phyloP scores from a whole-genome alignment of 495 filamentous ascomycete genomes.

The Trichoderma reesei region DNA sequence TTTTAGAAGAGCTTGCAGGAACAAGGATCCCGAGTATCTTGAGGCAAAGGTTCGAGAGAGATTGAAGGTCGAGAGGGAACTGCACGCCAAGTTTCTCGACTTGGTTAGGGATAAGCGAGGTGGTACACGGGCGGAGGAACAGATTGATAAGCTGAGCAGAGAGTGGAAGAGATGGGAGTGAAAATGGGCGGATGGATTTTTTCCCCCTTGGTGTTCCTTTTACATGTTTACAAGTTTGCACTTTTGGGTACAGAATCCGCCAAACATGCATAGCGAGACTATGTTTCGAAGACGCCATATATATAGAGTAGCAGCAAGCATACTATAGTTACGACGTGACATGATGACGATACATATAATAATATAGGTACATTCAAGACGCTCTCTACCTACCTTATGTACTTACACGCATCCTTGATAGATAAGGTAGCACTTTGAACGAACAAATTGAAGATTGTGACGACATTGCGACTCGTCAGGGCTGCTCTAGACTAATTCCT shows the following conservation, averaged over 20 bases:
- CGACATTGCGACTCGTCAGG: background rate
- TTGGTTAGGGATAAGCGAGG: constrained; percentile 32
- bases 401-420: too few species aligned
- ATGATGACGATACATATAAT: background rate
- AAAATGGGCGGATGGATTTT: background rate
- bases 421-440: too few species aligned
- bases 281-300: background rate
- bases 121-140: constrained; percentile 38
- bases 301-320: background rate
- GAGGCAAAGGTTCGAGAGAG: constrained; percentile 40
- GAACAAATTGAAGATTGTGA: background rate
- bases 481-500: background rate
- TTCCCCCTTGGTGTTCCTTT: background rate
- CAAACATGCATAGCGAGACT: background rate
- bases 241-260: background rate
- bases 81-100: constrained; percentile 21
- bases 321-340: background rate
- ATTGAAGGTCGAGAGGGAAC: constrained; percentile 25
- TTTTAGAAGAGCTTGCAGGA: constrained; percentile 49
- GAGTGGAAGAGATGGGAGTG: constrained; percentile 50
- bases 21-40: constrained; percentile 47
- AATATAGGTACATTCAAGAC: background rate
- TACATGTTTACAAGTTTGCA: background rate
- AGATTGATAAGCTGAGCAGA: constrained; percentile 36
- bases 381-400: too few species aligned